phyloP scores from a whole-genome alignment of 179 eudicot species.

The Patellifolia procumbens region DNA sequence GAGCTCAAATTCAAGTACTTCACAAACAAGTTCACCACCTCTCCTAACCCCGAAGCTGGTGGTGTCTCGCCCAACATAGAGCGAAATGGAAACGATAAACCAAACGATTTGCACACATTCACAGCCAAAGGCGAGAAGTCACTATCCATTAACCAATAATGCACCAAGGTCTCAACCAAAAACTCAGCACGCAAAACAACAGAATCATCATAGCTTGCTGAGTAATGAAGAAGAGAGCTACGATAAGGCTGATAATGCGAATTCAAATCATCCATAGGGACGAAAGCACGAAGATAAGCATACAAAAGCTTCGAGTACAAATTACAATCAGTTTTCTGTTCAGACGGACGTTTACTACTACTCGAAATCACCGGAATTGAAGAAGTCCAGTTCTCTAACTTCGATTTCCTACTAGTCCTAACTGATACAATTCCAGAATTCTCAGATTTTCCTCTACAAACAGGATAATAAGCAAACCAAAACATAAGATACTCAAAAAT shows the following conservation, averaged over 20 bases:
- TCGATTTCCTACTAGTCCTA: conserved; percentile 47
- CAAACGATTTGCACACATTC: conserved; percentile 61
- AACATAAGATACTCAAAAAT: conserved; percentile 87
- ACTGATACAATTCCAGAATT: conserved; percentile 34
- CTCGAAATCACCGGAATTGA: conserved; percentile 65
- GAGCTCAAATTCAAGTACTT: conserved; percentile 72
- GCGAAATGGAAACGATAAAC: conserved; percentile 58
- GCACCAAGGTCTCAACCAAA: conserved; percentile 57
- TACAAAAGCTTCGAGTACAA: conserved; percentile 64
- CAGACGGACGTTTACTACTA: conserved; percentile 45
- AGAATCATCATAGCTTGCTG: conserved; percentile 49
- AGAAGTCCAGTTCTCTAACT: conserved; percentile 82
- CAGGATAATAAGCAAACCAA: conserved; percentile 96
- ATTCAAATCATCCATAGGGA: conserved; percentile 59
- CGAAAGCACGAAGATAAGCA: conserved; percentile 65
- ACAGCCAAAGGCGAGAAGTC: conserved; percentile 85
- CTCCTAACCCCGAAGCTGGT: conserved; percentile 80
- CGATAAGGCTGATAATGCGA: conserved; percentile 61
- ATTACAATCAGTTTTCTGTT: conserved; percentile 53
- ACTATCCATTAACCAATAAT: conserved; percentile 87
- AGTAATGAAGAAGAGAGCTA: conserved; percentile 78
- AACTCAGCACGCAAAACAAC: conserved; percentile 62
- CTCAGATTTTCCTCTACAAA: conserved; percentile 64
- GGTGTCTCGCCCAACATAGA: conserved; percentile 71
- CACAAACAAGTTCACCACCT: conserved; percentile 68